phyloP scores from a whole-genome alignment of 805 yeast species.

The Candida palmyrensis region DNA sequence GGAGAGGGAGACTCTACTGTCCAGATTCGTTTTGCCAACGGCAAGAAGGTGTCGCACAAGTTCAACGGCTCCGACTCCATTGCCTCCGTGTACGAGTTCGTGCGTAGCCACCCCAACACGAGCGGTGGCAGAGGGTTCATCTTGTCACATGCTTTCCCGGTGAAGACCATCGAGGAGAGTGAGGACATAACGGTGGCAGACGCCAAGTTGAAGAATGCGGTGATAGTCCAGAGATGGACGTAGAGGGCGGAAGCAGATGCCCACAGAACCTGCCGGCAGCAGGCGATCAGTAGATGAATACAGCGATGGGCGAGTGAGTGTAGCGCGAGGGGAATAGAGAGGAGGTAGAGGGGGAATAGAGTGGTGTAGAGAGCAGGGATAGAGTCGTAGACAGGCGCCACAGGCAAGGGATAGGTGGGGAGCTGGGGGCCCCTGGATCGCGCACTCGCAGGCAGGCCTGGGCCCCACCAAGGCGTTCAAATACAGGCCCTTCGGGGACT shows the following conservation, averaged over 20 bases:
- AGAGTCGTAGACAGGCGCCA: too few species aligned
- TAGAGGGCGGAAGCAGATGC: constrained; percentile 13
- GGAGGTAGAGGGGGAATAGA: too few species aligned
- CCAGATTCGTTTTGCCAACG: constrained; percentile 82
- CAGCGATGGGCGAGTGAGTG: too few species aligned
- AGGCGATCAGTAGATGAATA: too few species aligned
- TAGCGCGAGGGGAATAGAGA: too few species aligned
- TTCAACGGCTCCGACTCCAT: constrained; percentile 66
- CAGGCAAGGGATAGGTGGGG: too few species aligned
- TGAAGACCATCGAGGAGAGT: constrained; percentile 59
- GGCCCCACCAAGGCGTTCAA: too few species aligned
- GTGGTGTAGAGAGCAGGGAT: too few species aligned
- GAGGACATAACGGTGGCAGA: constrained; percentile 52
- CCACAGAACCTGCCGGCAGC: too few species aligned
- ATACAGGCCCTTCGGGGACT: too few species aligned
- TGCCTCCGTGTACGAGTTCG: constrained; percentile 62
- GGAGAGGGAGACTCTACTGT: constrained; percentile 65
- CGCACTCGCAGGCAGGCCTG: too few species aligned
- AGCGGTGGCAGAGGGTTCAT: constrained; percentile 48
- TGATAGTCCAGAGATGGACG: constrained; percentile 85
- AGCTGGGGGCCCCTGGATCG: too few species aligned
- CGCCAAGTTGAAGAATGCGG: constrained; percentile 76
- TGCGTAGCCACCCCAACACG: constrained; percentile 40
- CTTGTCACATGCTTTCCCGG: constrained; percentile 79
- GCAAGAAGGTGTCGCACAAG: constrained; percentile 59